These are phyloP conservation scores for Leishmania martiniquensis DNA, from an alignment of 208 protist species.

Conservation along the genomic window DNA sequence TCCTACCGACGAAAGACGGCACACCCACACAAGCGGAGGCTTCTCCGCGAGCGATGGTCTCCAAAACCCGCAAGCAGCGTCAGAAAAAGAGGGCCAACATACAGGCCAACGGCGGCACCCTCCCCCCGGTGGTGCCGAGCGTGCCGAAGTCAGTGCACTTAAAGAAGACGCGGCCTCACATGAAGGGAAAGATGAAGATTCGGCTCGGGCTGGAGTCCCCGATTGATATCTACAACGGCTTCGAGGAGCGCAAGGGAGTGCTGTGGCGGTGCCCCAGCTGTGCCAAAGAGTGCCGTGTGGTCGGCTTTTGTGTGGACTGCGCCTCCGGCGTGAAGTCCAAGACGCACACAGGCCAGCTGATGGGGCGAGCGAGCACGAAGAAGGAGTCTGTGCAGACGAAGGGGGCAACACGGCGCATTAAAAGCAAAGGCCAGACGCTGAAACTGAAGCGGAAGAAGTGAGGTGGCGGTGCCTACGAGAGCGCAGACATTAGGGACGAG, in stretches of 20 bases:
- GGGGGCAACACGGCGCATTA: constrained; percentile 36
- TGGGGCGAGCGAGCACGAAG: constrained; percentile 53
- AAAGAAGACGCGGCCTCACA: constrained; percentile 88
- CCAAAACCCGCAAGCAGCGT: constrained; percentile 86
- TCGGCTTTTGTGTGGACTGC: constrained; percentile 89
- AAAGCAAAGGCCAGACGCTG: constrained; percentile 40
- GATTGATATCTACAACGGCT: constrained; percentile 85
- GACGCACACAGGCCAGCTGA: constrained; percentile 55
- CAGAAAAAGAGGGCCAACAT: constrained; percentile 80
- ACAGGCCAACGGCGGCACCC: constrained; percentile 64
- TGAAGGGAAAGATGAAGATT: constrained; percentile 93
- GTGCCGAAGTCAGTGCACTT: constrained; percentile 82
- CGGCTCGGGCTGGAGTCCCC: constrained; percentile 84
- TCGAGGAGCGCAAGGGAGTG: constrained; percentile 86
- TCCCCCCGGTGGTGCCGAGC: constrained; percentile 65
- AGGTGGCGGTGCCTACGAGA: not conserved
- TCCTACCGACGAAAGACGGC: no score
- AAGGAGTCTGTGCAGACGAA: constrained; percentile 22
- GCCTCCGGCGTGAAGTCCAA: constrained; percentile 69
- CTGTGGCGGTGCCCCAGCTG: constrained; percentile 83
- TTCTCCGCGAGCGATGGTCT: constrained; percentile 63
- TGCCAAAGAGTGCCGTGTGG: constrained; percentile 63
- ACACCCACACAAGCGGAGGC: not conserved
- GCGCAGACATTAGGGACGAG: not conserved
- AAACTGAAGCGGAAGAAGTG: constrained; percentile 71